A percentile compares a stretch with the other conserved stretches of the same genome.
These are phyloP conservation scores for Epithemia pelagica DNA, from an alignment of 108 stramenopile genomes.

Conservation along the genomic window DNA sequence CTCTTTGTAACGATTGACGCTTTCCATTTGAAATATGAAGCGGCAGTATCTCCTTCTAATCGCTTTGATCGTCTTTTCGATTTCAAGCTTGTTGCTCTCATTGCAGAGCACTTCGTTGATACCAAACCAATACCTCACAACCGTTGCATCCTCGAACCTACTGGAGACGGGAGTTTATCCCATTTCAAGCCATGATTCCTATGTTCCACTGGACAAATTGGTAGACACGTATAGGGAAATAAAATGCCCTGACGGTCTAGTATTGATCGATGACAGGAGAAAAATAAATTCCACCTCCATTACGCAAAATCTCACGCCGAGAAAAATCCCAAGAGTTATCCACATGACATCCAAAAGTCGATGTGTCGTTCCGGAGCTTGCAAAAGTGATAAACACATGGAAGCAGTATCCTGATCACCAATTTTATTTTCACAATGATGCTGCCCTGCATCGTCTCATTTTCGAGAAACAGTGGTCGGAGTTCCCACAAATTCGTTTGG, in stretches of 20 bases:
- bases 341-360: conserved; percentile 52
- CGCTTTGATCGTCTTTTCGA: no score
- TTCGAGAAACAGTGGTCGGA: conserved; percentile 33
- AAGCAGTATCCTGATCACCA: conserved; percentile 29
- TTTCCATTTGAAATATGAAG: no score
- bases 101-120: no score
- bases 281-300: neutral
- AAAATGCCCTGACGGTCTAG: neutral
- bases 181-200: no score
- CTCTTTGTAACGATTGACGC: no score
- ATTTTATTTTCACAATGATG: conserved; percentile 62
- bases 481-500: conserved; percentile 47
- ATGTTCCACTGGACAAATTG: neutral
- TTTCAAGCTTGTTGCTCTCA: no score
- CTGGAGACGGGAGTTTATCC: no score
- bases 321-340: conserved; percentile 46
- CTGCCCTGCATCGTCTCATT: conserved; percentile 39
- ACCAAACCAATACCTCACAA: no score
- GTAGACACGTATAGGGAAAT: neutral
- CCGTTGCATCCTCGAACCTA: no score
- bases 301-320: neutral
- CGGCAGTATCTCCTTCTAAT: no score
- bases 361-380: conserved; percentile 31
- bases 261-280: neutral
- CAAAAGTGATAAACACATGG: conserved; percentile 35